These are phyloP conservation scores for Penicillium canescens DNA, from an alignment of 495 filamentous ascomycete genomes.

Conservation along the genomic window DNA sequence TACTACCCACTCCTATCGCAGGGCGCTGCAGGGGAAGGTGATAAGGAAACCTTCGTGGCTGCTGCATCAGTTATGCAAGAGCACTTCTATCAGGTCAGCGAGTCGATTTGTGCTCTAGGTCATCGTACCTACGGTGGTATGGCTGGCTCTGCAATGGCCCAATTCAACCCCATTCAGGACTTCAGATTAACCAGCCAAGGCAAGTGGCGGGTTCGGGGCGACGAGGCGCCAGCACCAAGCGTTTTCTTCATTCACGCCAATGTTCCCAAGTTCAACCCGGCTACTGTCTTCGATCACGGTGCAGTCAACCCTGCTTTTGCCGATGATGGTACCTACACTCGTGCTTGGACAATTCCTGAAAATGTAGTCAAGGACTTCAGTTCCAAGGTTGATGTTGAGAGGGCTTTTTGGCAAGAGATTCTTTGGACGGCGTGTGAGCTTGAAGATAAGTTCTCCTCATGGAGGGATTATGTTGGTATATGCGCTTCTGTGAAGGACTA, in stretches of 20 bases:
- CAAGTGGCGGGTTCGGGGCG: conserved; percentile 18
- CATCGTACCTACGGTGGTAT: conserved; percentile 30
- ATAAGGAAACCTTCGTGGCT: conserved; percentile 56
- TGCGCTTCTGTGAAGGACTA: conserved; percentile 28
- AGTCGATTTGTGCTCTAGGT: conserved; percentile 28
- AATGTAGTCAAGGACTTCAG: conserved; percentile 38
- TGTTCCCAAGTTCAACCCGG: conserved; percentile 48
- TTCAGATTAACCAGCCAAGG: conserved; percentile 19
- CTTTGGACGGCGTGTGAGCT: conserved; percentile 48
- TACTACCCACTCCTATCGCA: conserved; percentile 53
- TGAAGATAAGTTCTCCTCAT: conserved; percentile 33
- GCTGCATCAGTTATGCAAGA: conserved; percentile 42
- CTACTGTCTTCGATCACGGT: conserved; percentile 38
- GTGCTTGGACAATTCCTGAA: conserved; percentile 45
- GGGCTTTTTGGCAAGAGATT: conserved; percentile 49
- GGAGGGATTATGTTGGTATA: conserved; percentile 27
- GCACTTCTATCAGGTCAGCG: conserved; percentile 44
- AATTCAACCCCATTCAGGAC: conserved; percentile 39
- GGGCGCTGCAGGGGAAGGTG: conserved; percentile 51
- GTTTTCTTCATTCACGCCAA: conserved; percentile 50
- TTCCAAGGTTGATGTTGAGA: conserved; percentile 45
- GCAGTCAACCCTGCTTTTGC: conserved; percentile 35
- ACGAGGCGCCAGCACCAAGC: conserved; percentile 13
- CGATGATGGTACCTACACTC: conserved; percentile 38
- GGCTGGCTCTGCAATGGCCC: conserved; percentile 39